Base-by-base conservation (phyloP, 768 basidiomycete genomes). In the Boletus bicolor region DNA sequence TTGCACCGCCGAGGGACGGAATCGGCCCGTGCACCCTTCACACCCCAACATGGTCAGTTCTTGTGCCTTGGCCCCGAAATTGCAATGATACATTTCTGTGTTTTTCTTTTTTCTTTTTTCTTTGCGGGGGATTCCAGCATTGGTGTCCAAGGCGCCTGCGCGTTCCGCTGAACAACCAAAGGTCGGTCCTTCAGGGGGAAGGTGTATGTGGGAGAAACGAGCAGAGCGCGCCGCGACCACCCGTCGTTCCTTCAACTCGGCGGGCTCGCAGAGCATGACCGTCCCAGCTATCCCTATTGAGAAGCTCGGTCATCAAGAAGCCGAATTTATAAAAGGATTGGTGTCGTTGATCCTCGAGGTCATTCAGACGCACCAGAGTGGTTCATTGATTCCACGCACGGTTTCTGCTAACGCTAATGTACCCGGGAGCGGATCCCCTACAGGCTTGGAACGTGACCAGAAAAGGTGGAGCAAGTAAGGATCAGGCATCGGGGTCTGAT, bases 161-260 rank as follows among this genome's bases (percentile, higher is more conserved):
- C 5, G 0, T n/a, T 9, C 5, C 2, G 6, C 21, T 0, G 30
- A 38, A 2, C 35, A 8, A 12, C 19, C 1, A 5, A 50, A 43
- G 14, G 1, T 44, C 7, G 41, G 56, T 19, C 49, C 36, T 21
- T 49, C 56, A 0, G 39, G 44, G 2, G 56, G 42, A 1, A 44
- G 36, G n/a, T 49, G 55, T 50, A 52, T n/a, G 50, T 15, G 46
- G 44, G 21, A 52, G 14, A 44, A 49, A 32, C 58, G 36, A 17
- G 43, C 28, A 2, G 46, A 51, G 34, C 38, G 26, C 3, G n/a
- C 28, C 6, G 54, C 17, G 7, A 17, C 17, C 4, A 1, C 10
- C 9, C 24, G 4, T 24, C 15, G 47, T 37, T 26, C 47, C 24
- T 11, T 19, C 41, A 21, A 7, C 3, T 19, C 21, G 12, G 12